phyloP scores from a whole-genome alignment of 108 stramenopile genomes.

The Poteriospumella lacustris region DNA sequence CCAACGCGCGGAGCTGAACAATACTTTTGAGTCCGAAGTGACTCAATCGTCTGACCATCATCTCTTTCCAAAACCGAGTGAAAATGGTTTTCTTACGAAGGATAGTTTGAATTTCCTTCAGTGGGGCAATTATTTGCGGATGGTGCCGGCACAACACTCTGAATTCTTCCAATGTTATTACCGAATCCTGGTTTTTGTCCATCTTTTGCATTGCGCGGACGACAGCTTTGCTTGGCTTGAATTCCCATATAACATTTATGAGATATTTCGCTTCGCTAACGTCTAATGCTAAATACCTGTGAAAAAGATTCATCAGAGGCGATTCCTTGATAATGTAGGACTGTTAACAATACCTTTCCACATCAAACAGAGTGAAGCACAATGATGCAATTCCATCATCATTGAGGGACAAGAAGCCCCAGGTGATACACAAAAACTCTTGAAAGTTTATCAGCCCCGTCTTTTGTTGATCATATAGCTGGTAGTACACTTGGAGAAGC shows the following conservation, averaged over 20 bases:
- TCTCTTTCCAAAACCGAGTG: neutral
- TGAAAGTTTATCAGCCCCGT: neutral
- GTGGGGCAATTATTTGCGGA: neutral
- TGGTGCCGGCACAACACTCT: neutral
- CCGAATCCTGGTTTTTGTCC: neutral
- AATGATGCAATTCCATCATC: neutral
- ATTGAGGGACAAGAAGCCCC: neutral
- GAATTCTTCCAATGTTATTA: neutral
- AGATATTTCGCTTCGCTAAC: neutral
- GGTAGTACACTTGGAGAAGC: neutral
- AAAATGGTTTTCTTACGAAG: neutral
- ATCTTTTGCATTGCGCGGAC: neutral
- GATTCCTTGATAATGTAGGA: no score
- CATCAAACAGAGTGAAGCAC: constrained; percentile 1
- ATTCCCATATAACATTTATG: constrained; percentile 1
- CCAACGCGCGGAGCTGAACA: neutral
- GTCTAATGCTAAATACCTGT: neutral
- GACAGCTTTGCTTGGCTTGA: neutral
- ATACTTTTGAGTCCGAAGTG: neutral
- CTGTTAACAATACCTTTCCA: neutral
- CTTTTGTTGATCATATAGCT: neutral
- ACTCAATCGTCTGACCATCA: neutral
- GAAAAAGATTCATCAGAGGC: neutral
- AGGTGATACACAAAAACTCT: neutral
- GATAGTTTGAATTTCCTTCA: neutral